Evolutionary conservation across 192 early-diverging fungal genomes (phyloP), one percentile per base, ranked within the genome.

Genomic region (Gamsiella multidivaricata): DNA sequence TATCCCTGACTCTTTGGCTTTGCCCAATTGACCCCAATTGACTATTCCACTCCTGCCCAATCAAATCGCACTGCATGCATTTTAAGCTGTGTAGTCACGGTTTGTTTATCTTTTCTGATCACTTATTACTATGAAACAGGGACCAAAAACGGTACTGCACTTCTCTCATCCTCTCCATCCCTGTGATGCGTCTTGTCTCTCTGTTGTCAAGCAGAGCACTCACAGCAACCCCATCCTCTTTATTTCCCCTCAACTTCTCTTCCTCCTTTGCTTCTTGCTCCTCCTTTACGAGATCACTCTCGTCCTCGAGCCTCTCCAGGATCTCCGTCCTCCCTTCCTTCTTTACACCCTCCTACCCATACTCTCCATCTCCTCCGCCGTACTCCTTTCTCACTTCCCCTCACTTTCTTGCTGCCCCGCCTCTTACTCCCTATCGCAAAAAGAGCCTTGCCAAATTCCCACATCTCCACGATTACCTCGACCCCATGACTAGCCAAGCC

Each of bases 391-490:
- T 23, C 34, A 5, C 50, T 28, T 52, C 20, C 22, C 25, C 50
- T 22, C 22, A 60, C 36, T 60, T 14, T 18, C 29, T 51, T 15
- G 25, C 31, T 11, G 47, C 52, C 7, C 22, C 68, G 12, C 39
- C 52, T 22, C 61, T 57, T 25, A 55, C 18, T 22, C 20, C 28
- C 22, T 5, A 39, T 42, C 59, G 45, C 22, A 47, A 23, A 57
- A 25, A 29, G 3, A 49, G 34, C n/a, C 28, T 55, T 15, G 20
- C 31, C 22, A 63, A 57, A 34, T 64, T 65, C 53, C 41, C 42
- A 10, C 54, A 55, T 32, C 34, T 55, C 2, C 39, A 36, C 14
- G 5, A 20, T 23, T 58, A 32, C 39, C 36, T 41, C 55, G 8
- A 5, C 17, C n/a, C 45, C 45, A 46, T 10, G n/a, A 18, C 45